Conservation (phyloP, 75 land plant genomes). For the Pinus tabuliformis region DNA sequence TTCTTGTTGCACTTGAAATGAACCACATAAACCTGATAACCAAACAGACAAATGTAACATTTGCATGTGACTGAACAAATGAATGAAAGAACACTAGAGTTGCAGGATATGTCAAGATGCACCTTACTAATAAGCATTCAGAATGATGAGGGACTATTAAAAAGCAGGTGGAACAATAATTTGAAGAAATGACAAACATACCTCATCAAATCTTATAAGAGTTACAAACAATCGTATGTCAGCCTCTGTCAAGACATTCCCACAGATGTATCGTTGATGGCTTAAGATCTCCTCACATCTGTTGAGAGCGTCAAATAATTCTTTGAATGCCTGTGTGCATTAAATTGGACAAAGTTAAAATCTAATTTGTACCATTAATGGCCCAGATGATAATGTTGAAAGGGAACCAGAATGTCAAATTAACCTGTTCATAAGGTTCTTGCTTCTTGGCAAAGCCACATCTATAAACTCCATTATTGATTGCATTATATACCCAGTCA, state of each 20-base stretch:
- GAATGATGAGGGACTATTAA: not conserved
- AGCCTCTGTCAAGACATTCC: conserved; percentile 71
- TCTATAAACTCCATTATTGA: conserved; percentile 90
- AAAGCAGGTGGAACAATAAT: not conserved
- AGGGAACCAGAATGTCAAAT: not conserved
- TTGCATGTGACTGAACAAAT: not conserved
- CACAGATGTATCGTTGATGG: conserved; percentile 77
- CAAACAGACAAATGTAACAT: not conserved
- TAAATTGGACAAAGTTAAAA: not conserved
- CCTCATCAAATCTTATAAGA: conserved; percentile 85
- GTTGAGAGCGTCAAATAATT: conserved; percentile 64
- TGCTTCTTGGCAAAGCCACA: conserved; percentile 88
- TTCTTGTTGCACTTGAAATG: conserved; percentile 94
- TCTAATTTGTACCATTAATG: not conserved
- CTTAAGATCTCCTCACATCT: conserved; percentile 75
- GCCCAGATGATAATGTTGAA: not conserved
- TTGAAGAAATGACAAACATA: conserved; percentile 8
- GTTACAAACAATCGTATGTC: conserved; percentile 89
- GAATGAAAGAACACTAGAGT: not conserved
- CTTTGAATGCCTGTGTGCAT: conserved; percentile 51
- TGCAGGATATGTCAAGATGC: not conserved
- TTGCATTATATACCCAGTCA: conserved; percentile 58
- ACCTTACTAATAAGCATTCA: not conserved
- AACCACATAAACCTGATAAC: conserved; percentile 68
- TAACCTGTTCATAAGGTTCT: conserved; percentile 60